Base-by-base conservation (phyloP, 768 basidiomycete species). In the Pleurotus citrinopileatus region DNA sequence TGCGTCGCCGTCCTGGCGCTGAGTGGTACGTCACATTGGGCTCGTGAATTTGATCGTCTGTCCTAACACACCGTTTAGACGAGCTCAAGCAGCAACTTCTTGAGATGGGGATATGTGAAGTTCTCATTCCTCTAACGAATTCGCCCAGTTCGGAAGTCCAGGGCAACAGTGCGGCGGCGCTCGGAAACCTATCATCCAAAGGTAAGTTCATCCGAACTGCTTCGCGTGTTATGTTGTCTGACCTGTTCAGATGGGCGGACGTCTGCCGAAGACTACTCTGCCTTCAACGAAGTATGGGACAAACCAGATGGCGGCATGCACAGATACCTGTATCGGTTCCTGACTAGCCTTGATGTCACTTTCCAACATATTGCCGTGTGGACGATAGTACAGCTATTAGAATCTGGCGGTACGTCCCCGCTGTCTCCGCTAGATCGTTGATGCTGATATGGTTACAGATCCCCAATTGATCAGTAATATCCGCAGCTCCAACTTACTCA, bases 361-460 rank as follows among this genome's bases (percentile, higher is more conserved):
- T 99, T 99, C 87, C 95, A 98, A 69, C 97, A 99, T 66, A 99
- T 98, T 58, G 97, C 97, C 28, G 94, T 99, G 40, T 99, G 97
- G 97, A 98, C 97, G 0, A 95, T 98, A 60, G 95, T 98, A 22
- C 97, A 99, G 66, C 73, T 99, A 19, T 78, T 99, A 23, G 97
- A 99, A 67, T 96, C 96, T n/a, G 91, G 92, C 57, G 91, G 89
- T 91, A 59, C 38, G 74, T 60, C 1, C 15, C 3, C 34, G 1
- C 17, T 6, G 20, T 19, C 48, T 50, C 22, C 12, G 9, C n/a
- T 1, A 9, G n/a, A 34, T 34, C 40, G 46, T 50, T n/a, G 15
- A 50, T 8, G 47, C 13, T 53, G 12, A 32, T 23, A 10, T 53
- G 29, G 27, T 40, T 19, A 10, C 64, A 91, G 94, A 98, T 68